These are phyloP conservation scores for Apiospora arundinis DNA, from an alignment of 2,329 filamentous ascomycete genomes.

Conservation along the genomic window DNA sequence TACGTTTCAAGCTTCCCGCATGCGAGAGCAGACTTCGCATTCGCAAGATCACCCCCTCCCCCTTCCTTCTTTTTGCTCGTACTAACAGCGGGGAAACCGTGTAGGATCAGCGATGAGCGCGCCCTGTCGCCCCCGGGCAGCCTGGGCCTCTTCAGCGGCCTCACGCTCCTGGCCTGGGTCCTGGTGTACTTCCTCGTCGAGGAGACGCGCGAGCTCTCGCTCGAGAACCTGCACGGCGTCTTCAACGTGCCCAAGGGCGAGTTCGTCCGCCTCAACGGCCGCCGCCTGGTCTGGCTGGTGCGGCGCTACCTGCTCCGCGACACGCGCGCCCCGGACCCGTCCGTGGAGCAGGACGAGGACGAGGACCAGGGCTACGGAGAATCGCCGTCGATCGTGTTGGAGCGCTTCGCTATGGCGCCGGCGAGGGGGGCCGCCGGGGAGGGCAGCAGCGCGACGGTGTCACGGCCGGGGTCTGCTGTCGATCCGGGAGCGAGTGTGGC, in stretches of 20 bases:
- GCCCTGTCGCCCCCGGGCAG: slow-evolving; percentile 41
- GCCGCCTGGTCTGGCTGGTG: background rate
- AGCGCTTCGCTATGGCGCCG: background rate
- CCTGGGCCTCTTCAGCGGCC: slow-evolving; percentile 52
- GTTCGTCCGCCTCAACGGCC: slow-evolving; percentile 33
- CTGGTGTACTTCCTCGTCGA: slow-evolving; percentile 53
- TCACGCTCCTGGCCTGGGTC: slow-evolving; percentile 54
- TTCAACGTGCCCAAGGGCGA: slow-evolving; percentile 46
- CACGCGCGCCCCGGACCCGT: background rate
- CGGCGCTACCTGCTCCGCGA: slow-evolving; percentile 1
- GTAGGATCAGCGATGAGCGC: slow-evolving; percentile 31
- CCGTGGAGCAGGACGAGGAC: background rate
- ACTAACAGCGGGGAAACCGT: too few species aligned
- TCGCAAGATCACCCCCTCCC: too few species aligned
- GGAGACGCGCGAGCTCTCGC: slow-evolving; percentile 48
- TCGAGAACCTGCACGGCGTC: slow-evolving; percentile 49
- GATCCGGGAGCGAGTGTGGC: too few species aligned
- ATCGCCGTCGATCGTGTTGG: too few species aligned
- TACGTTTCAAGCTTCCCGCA: slow-evolving; percentile 14
- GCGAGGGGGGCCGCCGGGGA: too few species aligned
- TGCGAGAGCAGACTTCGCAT: too few species aligned
- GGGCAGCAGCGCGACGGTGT: too few species aligned
- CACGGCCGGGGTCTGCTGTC: too few species aligned
- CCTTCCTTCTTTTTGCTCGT: too few species aligned
- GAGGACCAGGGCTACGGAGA: too few species aligned